These are phyloP conservation scores for Serendipita indica DNA, from an alignment of 768 basidiomycete genomes.

Conservation along the genomic window DNA sequence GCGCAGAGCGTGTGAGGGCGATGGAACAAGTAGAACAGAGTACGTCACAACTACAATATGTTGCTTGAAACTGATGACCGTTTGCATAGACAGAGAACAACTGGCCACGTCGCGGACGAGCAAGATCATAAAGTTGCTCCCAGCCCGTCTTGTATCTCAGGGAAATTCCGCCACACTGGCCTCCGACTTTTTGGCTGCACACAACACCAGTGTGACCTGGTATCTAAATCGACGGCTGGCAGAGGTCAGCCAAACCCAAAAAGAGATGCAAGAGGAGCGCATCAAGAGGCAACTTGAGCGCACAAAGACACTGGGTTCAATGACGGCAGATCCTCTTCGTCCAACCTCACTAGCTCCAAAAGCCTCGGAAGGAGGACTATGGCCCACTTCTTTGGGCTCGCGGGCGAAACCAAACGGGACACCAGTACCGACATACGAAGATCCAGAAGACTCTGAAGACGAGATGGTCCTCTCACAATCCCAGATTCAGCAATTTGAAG, in stretches of 20 bases:
- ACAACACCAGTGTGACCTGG: conserved; percentile 86
- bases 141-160: conserved; percentile 50
- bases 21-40: conserved; percentile 84
- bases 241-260: conserved; percentile 61
- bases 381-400: conserved; percentile 11
- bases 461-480: conserved; percentile 71
- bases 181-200: conserved; percentile 69
- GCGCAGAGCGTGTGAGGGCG: conserved; percentile 72
- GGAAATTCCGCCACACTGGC: conserved; percentile 33
- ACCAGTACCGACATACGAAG: conserved; percentile 22
- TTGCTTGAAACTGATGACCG: conserved; percentile 13
- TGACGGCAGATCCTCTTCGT: conserved; percentile 15
- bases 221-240: conserved; percentile 72
- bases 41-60: conserved; percentile 28
- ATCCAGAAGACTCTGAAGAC: conserved; percentile 46
- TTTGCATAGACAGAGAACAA: conserved; percentile 44
- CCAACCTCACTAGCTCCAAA: conserved; percentile 4
- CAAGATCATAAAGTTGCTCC: conserved; percentile 54
- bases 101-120: conserved; percentile 49
- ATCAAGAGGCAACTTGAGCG: conserved; percentile 77
- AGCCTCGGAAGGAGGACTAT: conserved; percentile 2
- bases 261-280: conserved; percentile 88
- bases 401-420: conserved; percentile 14
- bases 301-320: conserved; percentile 65
- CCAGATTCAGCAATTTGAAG: conserved; percentile 85